Conservation (phyloP, 768 basidiomycete species). For the Rhodotorula sphaerocarpa region DNA sequence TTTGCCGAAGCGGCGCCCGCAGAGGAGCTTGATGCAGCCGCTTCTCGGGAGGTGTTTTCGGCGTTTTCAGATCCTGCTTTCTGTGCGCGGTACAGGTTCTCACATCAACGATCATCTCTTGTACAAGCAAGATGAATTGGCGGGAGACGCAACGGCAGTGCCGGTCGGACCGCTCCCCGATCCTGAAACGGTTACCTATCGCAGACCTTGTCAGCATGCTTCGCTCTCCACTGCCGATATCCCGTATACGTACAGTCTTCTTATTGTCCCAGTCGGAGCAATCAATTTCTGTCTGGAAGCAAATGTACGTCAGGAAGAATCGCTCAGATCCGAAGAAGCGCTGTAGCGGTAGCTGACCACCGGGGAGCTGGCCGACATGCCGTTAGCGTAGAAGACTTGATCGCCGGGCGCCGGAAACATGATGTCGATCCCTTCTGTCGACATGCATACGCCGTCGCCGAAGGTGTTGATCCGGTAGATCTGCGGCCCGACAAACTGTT, state of each 20-base stretch:
- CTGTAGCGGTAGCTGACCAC: neutral
- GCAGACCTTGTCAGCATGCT: neutral
- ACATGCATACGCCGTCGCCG: constrained; percentile 2
- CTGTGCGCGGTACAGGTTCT: too few relatives aligned
- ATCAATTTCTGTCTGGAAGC: neutral
- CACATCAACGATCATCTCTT: too few relatives aligned
- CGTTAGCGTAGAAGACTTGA: constrained; percentile 17
- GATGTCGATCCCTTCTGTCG: constrained; percentile 3
- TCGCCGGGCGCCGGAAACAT: constrained; percentile 17
- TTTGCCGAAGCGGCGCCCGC: too few relatives aligned
- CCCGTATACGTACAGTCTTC: neutral
- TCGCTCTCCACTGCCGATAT: neutral
- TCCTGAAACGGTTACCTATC: constrained; percentile 6
- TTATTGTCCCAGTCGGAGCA: constrained; percentile 9
- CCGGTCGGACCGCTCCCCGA: neutral
- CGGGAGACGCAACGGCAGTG: too few relatives aligned
- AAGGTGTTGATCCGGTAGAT: constrained; percentile 23
- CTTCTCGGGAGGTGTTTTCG: too few relatives aligned
- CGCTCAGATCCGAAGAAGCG: fast-evolving
- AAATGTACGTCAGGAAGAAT: too few relatives aligned
- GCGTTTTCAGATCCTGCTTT: too few relatives aligned
- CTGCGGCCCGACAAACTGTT: constrained; percentile 5
- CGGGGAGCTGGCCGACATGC: neutral
- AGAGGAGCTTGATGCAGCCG: too few relatives aligned
- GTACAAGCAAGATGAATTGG: too few relatives aligned